A percentile compares a stretch with the other conserved stretches of the same genome.
Conservation (phyloP, 148 eudicot species). For the Cornus kousa region DNA sequence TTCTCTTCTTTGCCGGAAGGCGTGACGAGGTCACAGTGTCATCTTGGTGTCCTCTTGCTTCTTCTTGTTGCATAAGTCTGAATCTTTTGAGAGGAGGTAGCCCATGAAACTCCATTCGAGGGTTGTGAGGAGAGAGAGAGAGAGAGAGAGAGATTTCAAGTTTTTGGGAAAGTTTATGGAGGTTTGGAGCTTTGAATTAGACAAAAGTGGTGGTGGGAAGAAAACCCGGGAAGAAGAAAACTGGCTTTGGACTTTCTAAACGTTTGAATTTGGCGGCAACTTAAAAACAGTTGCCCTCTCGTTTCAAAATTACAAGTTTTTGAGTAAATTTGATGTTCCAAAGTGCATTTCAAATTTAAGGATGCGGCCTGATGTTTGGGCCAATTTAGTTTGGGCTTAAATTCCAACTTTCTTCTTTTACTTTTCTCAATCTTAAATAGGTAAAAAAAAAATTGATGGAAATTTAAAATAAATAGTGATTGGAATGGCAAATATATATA, state of each 20-base stretch:
- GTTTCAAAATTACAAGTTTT: background rate
- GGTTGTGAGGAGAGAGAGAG: conserved; percentile 16
- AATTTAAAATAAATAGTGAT: too few species aligned
- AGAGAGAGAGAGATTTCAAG: conserved; percentile 14
- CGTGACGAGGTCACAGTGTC: conserved; percentile 12
- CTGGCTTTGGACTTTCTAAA: background rate
- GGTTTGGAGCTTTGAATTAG: background rate
- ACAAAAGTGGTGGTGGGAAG: background rate
- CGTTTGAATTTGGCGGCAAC: conserved; percentile 23
- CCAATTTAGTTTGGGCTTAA: background rate
- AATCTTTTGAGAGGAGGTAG: conserved; percentile 76
- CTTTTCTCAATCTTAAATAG: too few species aligned
- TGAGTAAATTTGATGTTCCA: background rate
- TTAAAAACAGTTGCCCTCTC: background rate
- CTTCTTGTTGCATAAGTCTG: conserved; percentile 50
- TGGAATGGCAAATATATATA: too few species aligned
- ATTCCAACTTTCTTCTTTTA: too few species aligned
- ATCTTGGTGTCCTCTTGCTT: background rate
- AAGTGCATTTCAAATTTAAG: background rate
- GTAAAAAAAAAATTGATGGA: too few species aligned
- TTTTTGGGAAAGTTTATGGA: conserved; percentile 3
- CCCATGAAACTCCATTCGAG: conserved; percentile 47
- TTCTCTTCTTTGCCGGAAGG: conserved; percentile 78
- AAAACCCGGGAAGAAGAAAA: conserved; percentile 22
- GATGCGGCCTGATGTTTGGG: background rate